phyloP scores from a whole-genome alignment of 768 basidiomycete genomes.

The Suillus bovinus region DNA sequence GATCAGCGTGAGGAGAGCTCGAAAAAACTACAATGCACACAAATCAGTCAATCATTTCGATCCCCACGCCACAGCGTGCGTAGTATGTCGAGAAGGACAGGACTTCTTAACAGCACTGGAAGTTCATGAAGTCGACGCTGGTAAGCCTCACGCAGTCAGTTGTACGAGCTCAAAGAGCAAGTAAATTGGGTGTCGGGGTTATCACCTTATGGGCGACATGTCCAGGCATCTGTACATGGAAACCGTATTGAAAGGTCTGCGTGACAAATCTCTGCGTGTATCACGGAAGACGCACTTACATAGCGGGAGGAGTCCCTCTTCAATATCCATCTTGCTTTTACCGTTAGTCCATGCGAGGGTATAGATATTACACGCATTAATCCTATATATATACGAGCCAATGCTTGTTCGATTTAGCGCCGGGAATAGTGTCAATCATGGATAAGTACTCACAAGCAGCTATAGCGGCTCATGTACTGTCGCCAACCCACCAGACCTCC shows the following conservation, averaged over 20 bases:
- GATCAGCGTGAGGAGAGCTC: background rate
- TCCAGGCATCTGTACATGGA: background rate
- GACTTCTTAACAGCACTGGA: background rate
- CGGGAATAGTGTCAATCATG: too few species aligned
- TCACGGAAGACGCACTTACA: background rate
- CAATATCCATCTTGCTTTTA: background rate
- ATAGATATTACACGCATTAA: background rate
- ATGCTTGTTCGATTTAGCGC: background rate
- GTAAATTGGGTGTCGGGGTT: background rate
- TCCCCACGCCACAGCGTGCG: background rate
- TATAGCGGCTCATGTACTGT: background rate
- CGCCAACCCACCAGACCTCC: slow-evolving; percentile 43
- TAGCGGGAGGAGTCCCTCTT: background rate
- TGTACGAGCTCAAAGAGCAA: background rate
- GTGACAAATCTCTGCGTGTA: background rate
- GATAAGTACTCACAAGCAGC: background rate
- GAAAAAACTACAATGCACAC: background rate
- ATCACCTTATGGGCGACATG: background rate
- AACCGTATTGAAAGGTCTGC: background rate
- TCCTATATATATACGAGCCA: background rate
- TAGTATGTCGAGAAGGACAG: background rate
- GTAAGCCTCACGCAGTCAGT: background rate
- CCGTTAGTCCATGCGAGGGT: background rate
- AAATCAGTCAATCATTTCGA: background rate
- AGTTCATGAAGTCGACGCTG: background rate